Percentiles rank a stretch among this genome's conserved stretches.
phyloP scores from a whole-genome alignment of 2,329 filamentous ascomycete genomes.

The Amauroascus verrucosus region DNA sequence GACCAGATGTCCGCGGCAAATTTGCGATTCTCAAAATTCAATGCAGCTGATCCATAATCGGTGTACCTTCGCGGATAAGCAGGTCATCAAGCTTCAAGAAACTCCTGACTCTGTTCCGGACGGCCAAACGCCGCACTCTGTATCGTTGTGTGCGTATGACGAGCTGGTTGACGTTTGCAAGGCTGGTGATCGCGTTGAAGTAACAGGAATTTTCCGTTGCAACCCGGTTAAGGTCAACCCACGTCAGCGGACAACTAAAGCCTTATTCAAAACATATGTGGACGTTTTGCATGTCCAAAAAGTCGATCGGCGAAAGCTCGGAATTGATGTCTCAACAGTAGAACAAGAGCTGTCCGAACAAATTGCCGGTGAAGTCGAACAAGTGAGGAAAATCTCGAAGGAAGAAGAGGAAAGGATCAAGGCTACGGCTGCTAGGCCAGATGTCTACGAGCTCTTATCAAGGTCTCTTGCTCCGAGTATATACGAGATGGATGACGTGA shows the following conservation, averaged over 20 bases:
- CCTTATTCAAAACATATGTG: constrained; percentile 95
- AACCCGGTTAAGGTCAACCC: constrained; percentile 91
- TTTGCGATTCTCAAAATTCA: constrained; percentile 78
- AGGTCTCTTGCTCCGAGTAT: constrained; percentile 88
- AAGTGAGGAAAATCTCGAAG: constrained; percentile 68
- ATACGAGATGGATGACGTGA: constrained; percentile 97
- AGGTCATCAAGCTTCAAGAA: constrained; percentile 97
- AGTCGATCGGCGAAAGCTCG: constrained; percentile 88
- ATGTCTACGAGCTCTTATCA: constrained; percentile 87
- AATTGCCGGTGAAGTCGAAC: constrained; percentile 61
- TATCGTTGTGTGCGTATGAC: constrained; percentile 92
- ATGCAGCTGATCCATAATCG: constrained; percentile 98
- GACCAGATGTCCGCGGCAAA: constrained; percentile 71
- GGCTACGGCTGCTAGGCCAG: constrained; percentile 63
- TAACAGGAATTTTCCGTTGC: constrained; percentile 94
- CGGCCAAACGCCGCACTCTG: constrained; percentile 92
- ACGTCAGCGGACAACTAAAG: constrained; percentile 82
- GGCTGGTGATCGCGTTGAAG: constrained; percentile 87
- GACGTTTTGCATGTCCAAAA: constrained; percentile 95
- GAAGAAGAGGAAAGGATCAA: constrained; percentile 88
- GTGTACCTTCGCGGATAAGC: constrained; percentile 90
- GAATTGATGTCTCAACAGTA: constrained; percentile 79
- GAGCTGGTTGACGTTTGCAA: constrained; percentile 97
- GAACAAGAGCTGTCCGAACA: constrained; percentile 70
- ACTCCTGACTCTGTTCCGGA: constrained; percentile 91